These are phyloP conservation scores for Solanum hybrid DNA, from an alignment of 305 asterid species.

Conservation along the genomic window DNA sequence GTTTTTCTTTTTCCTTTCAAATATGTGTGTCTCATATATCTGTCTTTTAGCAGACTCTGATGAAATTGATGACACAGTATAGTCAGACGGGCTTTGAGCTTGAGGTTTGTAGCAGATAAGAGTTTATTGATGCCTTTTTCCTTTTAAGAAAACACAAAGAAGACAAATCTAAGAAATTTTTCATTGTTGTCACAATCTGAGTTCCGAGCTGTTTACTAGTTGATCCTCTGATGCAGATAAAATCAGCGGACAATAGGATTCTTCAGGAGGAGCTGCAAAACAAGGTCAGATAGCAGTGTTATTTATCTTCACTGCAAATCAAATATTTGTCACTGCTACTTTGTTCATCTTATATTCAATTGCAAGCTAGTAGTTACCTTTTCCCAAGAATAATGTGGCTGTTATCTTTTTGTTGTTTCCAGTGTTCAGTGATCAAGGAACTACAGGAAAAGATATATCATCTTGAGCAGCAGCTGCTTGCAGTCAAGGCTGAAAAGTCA, in stretches of 20 bases:
- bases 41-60: slow-evolving; percentile 47
- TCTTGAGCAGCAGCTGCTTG: slow-evolving; percentile 66
- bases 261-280: slow-evolving; percentile 90
- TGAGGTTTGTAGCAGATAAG: slow-evolving; percentile 47
- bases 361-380: not conserved
- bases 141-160: not conserved
- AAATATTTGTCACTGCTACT: not conserved
- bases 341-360: not conserved
- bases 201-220: slow-evolving; percentile 15
- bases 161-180: not conserved
- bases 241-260: slow-evolving; percentile 85
- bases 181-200: not conserved
- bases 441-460: slow-evolving; percentile 45
- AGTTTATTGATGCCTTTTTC: not conserved
- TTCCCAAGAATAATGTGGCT: not conserved
- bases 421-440: slow-evolving; percentile 77
- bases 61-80: slow-evolving; percentile 77
- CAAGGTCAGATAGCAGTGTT: slow-evolving; percentile 40
- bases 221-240: slow-evolving; percentile 57
- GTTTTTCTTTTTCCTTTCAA: not conserved
- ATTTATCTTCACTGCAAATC: not conserved
- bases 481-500: slow-evolving; percentile 34
- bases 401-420: slow-evolving; percentile 19
- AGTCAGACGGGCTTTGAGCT: slow-evolving; percentile 89
- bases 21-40: not conserved